Evolutionary conservation across 208 protist genomes (phyloP).

Genomic region (Sergeia podlipaevii): DNA sequence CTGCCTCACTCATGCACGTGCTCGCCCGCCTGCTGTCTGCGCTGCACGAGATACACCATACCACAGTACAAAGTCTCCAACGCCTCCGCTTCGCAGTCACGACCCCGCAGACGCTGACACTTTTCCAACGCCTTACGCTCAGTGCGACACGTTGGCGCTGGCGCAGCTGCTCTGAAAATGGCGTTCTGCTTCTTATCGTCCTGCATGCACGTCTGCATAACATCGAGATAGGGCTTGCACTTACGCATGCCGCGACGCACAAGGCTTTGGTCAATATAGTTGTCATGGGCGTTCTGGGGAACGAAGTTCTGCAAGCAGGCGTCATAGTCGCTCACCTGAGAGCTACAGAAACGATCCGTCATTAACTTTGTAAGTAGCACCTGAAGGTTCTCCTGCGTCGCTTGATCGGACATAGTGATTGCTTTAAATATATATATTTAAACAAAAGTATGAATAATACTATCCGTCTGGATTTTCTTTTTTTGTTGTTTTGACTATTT

Average conservation of each 20-base stretch:
- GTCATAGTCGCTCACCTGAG: slow-evolving; percentile 64
- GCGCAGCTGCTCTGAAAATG: slow-evolving; percentile 60
- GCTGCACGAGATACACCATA: slow-evolving; percentile 76
- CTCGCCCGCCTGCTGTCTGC: too few relatives aligned
- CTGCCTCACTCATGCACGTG: too few relatives aligned
- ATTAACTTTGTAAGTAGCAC: slow-evolving; percentile 84
- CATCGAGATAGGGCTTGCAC: slow-evolving; percentile 75
- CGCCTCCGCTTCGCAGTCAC: slow-evolving; percentile 77
- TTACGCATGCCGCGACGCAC: slow-evolving; percentile 65
- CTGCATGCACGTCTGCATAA: slow-evolving; percentile 54
- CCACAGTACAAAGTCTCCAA: slow-evolving; percentile 82
- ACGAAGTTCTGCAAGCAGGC: slow-evolving; percentile 89
- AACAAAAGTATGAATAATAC: background rate
- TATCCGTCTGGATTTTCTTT: background rate
- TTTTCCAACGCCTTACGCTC: slow-evolving; percentile 45
- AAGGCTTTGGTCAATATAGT: slow-evolving; percentile 79
- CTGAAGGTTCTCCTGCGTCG: slow-evolving; percentile 78
- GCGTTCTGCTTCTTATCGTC: slow-evolving; percentile 78
- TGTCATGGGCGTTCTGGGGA: slow-evolving; percentile 59
- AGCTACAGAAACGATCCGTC: slow-evolving; percentile 73
- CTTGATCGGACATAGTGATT: slow-evolving; percentile 39
- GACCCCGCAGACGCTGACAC: slow-evolving; percentile 40
- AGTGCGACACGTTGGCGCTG: slow-evolving; percentile 54
- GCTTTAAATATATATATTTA: background rate
- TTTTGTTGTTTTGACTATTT: slow-evolving; percentile 4